Base-by-base conservation (phyloP, 139 green algal genomes). In the Tetradesmus obliquus region DNA sequence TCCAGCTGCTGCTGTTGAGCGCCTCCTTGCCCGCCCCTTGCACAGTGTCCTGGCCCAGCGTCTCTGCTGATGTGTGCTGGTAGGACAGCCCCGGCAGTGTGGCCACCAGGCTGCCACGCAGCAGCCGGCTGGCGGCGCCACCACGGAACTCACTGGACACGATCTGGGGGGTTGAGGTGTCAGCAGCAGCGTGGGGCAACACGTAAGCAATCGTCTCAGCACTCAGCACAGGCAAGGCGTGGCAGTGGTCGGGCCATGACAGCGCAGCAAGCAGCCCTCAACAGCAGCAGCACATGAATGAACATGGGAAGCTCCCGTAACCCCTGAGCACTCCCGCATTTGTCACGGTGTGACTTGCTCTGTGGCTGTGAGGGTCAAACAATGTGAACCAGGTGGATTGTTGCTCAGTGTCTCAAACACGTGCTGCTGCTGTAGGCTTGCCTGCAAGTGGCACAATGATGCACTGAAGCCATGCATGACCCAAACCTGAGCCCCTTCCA, bases 1-100 rank as follows among this genome's bases (percentile, higher is more conserved):
- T 80, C 60, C 84, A 82, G 62, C 84, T 89, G 55, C 84, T 89
- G 32, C 62, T 89, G 84, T 81, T 58, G 10, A 60, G 32, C 12
- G 24, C 32, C 32, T 60, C 84, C 62, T 81, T 81, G 24, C 60
- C 84, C 22, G 72, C 22, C 19, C 22, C 72, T 13, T 60, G 62
- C 60, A 15, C 60, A 8, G 19, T 22, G 2, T 58, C 60, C 24
- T 45, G 3, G 13, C 84, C 84, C 60, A 89, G 32, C 8, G 69
- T 90, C 71, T 90, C 86, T 22, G 86, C 51, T 5, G 71, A 84
- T 5, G 71, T 90, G 71, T 90, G 69, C 53, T 90, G 86, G 69
- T 84, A 90, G 20, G 86, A 83, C 51, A 90, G 71, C 17, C 86
- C 86, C 3, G 86, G 69, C 19, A 84, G 71, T 2, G 69, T 84